Evolutionary conservation across 1,139 yeast species (phyloP).

Genomic region (Magnusiomyces suaveolens): DNA sequence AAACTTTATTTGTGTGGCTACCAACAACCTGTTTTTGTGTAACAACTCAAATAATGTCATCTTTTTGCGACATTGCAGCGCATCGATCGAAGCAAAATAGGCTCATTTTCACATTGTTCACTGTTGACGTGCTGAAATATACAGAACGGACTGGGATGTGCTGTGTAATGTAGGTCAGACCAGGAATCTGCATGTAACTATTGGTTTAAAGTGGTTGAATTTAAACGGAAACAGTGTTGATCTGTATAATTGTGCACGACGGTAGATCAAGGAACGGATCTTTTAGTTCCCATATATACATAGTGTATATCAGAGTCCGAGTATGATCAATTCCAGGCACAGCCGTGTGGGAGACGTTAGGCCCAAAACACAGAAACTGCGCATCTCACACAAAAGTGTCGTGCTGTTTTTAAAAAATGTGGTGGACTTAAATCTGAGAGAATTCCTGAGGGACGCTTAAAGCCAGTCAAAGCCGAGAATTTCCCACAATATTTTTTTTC

Average conservation of each 20-base stretch:
- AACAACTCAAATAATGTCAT: background rate
- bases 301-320: slow-evolving; percentile 13
- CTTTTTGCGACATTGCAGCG: background rate
- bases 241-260: slow-evolving; percentile 4
- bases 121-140: background rate
- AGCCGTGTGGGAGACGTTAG: background rate
- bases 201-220: too few relatives aligned
- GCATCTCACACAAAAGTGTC: background rate
- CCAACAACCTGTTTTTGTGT: too few relatives aligned
- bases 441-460: background rate
- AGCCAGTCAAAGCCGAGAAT: background rate
- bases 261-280: slow-evolving; percentile 7
- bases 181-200: too few relatives aligned
- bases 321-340: background rate
- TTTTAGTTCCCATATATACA: slow-evolving; percentile 15
- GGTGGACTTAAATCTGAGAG: background rate
- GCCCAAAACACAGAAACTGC: too few relatives aligned
- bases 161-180: background rate
- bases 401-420: background rate
- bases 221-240: too few relatives aligned
- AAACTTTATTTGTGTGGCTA: too few relatives aligned
- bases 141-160: background rate
- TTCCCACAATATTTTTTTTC: too few relatives aligned
- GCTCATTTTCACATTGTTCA: background rate
- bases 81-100: background rate